A percentile compares a stretch with the other conserved stretches of the same genome.
These are phyloP conservation scores for Paraconiothyrium brasiliense DNA, from an alignment of 2,329 filamentous ascomycete species.

Conservation along the genomic window DNA sequence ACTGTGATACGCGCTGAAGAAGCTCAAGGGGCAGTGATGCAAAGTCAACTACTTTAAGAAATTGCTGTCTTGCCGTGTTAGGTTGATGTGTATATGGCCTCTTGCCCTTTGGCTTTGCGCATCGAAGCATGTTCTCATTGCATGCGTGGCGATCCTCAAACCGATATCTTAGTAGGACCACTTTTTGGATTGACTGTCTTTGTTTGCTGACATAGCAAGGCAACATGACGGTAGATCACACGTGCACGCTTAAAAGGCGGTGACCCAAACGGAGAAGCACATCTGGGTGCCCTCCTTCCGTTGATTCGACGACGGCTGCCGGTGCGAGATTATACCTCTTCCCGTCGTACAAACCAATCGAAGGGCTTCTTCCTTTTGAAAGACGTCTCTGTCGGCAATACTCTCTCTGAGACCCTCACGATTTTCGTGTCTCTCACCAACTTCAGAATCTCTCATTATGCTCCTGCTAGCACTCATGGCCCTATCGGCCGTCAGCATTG, in stretches of 20 bases:
- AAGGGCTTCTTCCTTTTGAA: background rate
- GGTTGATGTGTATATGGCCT: slow-evolving; percentile 18
- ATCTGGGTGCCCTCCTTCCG: background rate
- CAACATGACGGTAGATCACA: background rate
- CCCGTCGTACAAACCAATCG: background rate
- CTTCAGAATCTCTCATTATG: background rate
- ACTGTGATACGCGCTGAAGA: slow-evolving; percentile 22
- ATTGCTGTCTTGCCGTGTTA: background rate
- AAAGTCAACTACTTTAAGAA: slow-evolving; percentile 6
- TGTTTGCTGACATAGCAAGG: background rate
- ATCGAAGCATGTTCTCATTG: background rate
- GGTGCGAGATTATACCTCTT: background rate
- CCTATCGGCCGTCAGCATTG: background rate
- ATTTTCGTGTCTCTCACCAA: background rate
- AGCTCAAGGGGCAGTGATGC: slow-evolving; percentile 9
- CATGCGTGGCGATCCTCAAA: background rate
- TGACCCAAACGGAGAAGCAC: background rate
- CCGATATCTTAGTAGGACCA: background rate
- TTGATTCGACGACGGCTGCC: background rate
- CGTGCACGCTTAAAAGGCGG: background rate
- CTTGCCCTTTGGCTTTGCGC: background rate
- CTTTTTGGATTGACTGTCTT: background rate
- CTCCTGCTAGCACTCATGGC: background rate
- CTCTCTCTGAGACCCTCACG: background rate
- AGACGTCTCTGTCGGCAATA: too few species aligned